Conservation (phyloP, 768 basidiomycete genomes). For the Termitomyces sp. region DNA sequence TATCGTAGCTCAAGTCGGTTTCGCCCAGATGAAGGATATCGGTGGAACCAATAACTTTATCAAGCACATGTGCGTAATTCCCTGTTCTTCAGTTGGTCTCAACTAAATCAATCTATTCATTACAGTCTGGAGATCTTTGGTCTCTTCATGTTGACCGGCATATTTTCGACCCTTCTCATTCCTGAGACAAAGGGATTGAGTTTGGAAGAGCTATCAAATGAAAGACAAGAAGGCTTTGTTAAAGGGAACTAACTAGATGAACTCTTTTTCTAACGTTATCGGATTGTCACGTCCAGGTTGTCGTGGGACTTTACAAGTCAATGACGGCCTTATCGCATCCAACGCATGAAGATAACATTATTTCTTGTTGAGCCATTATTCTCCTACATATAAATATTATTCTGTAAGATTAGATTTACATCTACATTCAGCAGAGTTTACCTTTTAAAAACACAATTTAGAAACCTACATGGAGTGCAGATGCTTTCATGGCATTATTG, state of each 20-base stretch:
- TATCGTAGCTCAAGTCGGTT: constrained; percentile 75
- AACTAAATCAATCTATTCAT: neutral
- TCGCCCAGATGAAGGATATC: constrained; percentile 61
- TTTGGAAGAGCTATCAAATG: constrained; percentile 71
- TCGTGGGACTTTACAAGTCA: neutral
- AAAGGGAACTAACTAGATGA: constrained; percentile 18
- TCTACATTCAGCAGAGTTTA: too few relatives aligned
- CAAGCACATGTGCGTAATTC: constrained; percentile 54
- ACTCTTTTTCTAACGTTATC: neutral
- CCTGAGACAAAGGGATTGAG: constrained; percentile 69
- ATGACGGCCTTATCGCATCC: too few relatives aligned
- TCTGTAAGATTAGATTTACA: too few relatives aligned
- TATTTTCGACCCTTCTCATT: constrained; percentile 74
- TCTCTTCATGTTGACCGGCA: constrained; percentile 81
- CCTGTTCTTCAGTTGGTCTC: neutral
- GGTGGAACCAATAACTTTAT: constrained; percentile 58
- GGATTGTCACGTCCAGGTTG: neutral
- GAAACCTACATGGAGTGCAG: too few relatives aligned
- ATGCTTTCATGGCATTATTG: too few relatives aligned
- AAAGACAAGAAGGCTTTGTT: constrained; percentile 60
- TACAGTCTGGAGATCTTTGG: constrained; percentile 72
- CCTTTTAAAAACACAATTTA: too few relatives aligned
- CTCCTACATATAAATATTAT: too few relatives aligned
- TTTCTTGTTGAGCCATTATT: too few relatives aligned
- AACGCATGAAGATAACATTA: too few relatives aligned